phyloP scores from a whole-genome alignment of 2,329 filamentous ascomycete species.

The Sclerotinia sclerotiorum region DNA sequence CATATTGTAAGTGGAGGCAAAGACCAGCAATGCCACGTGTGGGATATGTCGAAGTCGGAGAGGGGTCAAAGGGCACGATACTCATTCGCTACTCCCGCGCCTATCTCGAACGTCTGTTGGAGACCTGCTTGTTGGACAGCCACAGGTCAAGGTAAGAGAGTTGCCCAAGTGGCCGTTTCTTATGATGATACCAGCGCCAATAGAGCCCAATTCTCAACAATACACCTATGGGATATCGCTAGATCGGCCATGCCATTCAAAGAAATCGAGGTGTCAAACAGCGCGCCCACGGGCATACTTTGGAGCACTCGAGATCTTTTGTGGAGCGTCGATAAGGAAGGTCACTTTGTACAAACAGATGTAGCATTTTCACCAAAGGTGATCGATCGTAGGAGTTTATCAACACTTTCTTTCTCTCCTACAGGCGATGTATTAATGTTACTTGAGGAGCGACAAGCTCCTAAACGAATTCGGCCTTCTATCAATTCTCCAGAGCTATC shows the following conservation, averaged over 20 bases:
- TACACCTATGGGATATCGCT: slow-evolving; percentile 69
- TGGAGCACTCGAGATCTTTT: slow-evolving; percentile 66
- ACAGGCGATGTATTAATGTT: slow-evolving; percentile 61
- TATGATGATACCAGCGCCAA: slow-evolving; percentile 58
- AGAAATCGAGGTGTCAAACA: slow-evolving; percentile 60
- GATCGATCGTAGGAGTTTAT: slow-evolving; percentile 62
- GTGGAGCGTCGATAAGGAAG: slow-evolving; percentile 65
- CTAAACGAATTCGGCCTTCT: slow-evolving; percentile 46
- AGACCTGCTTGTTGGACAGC: slow-evolving; percentile 65
- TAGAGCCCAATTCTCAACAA: slow-evolving; percentile 55
- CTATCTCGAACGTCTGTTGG: slow-evolving; percentile 61
- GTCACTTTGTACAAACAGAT: slow-evolving; percentile 63
- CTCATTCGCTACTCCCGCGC: slow-evolving; percentile 60
- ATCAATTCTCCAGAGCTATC: slow-evolving; percentile 36
- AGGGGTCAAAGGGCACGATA: slow-evolving; percentile 65
- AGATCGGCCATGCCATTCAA: slow-evolving; percentile 66
- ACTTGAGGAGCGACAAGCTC: slow-evolving; percentile 56
- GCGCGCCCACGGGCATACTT: slow-evolving; percentile 56
- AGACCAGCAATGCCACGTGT: slow-evolving; percentile 63
- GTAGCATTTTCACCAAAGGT: slow-evolving; percentile 62
- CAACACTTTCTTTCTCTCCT: slow-evolving; percentile 60
- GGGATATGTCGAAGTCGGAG: slow-evolving; percentile 62
- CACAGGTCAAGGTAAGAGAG: slow-evolving; percentile 57
- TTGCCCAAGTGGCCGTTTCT: slow-evolving; percentile 61
- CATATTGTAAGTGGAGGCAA: slow-evolving; percentile 63